A percentile compares a stretch with the other conserved stretches of the same genome.
Evolutionary conservation across 208 protist species (phyloP).

Genomic region (Tritrichomonas musculus): DNA sequence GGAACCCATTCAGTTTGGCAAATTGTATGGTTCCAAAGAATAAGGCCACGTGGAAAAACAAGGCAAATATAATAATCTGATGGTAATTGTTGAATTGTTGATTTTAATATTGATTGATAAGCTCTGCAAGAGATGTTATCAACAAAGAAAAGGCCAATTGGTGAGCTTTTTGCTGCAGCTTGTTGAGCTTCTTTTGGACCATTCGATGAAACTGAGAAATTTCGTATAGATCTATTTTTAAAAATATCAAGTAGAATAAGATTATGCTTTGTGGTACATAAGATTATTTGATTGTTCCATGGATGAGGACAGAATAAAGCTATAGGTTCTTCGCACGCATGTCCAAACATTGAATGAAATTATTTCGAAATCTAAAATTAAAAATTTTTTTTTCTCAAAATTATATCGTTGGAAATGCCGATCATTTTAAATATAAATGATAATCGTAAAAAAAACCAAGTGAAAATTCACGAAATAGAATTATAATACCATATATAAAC

Average conservation of each 20-base stretch:
- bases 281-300: neutral
- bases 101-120: neutral
- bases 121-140: neutral
- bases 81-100: conserved; percentile 30
- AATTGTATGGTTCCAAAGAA: neutral
- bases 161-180: neutral
- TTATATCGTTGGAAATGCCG: neutral
- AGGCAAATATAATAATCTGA: neutral
- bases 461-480: neutral
- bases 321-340: neutral
- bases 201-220: neutral
- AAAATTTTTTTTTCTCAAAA: neutral
- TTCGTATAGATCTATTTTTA: neutral
- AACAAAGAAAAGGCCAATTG: conserved; percentile 1
- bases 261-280: neutral
- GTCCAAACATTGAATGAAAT: conserved; percentile 18
- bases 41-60: neutral
- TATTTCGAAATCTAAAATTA: neutral
- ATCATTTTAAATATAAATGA: neutral
- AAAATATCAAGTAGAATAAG: neutral
- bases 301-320: neutral
- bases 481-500: neutral
- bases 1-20: neutral
- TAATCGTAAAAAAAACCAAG: neutral
- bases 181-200: neutral